These are phyloP conservation scores for Gaeumannomyces sp. DNA, from an alignment of 2,329 filamentous ascomycete genomes.

Conservation along the genomic window DNA sequence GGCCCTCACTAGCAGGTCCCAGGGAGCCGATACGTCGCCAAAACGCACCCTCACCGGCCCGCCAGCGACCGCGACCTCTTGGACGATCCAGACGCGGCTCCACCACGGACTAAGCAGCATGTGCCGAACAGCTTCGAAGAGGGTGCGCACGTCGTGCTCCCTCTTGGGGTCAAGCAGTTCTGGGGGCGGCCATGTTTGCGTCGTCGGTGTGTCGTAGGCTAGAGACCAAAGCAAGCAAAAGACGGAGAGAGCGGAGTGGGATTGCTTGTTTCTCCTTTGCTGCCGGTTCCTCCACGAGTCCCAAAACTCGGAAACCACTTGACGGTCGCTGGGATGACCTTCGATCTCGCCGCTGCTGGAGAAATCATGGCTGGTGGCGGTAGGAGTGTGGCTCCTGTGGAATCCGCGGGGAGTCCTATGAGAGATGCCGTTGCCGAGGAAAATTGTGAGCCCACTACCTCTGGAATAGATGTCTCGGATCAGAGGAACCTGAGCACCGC, in stretches of 20 bases:
- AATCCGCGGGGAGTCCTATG: neutral
- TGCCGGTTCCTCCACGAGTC: neutral
- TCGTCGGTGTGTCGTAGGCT: neutral
- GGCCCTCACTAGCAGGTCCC: neutral
- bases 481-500: neutral
- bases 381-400: neutral
- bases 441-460: neutral
- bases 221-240: neutral
- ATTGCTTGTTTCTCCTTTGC: neutral
- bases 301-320: neutral
- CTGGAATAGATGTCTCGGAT: neutral
- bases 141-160: neutral
- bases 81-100: conserved; percentile 12
- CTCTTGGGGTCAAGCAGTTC: neutral
- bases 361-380: neutral
- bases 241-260: neutral
- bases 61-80: conserved; percentile 15
- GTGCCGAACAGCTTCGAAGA: neutral
- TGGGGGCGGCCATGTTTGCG: neutral
- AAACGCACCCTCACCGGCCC: conserved; percentile 5
- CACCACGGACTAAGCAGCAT: conserved; percentile 2
- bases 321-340: neutral
- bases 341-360: too few species aligned
- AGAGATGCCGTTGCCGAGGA: neutral
- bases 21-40: neutral